phyloP scores from a whole-genome alignment of 2,329 filamentous ascomycete species.

The Aureobasidium sp. region DNA sequence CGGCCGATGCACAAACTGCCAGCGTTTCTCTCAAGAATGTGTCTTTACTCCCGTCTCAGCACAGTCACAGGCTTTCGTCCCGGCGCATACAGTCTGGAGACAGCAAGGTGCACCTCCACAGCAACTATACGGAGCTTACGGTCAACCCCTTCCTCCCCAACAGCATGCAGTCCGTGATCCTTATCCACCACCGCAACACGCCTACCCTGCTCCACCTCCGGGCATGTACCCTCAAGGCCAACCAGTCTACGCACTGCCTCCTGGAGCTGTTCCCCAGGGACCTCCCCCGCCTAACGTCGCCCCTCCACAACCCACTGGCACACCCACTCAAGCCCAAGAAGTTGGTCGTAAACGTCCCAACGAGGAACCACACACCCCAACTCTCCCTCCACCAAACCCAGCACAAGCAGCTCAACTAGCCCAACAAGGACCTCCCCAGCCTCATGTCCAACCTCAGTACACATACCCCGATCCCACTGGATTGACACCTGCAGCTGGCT shows the following conservation, averaged over 20 bases:
- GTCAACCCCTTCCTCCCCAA: constrained; percentile 42
- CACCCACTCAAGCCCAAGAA: constrained; percentile 22
- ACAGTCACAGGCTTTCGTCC: constrained; percentile 67
- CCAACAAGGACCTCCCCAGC: constrained; percentile 11
- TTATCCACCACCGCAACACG: constrained; percentile 22
- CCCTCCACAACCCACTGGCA: constrained; percentile 15
- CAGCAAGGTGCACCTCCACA: constrained; percentile 36
- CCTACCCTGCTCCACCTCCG: constrained; percentile 16
- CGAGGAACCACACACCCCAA: constrained; percentile 46
- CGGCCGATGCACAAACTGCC: constrained; percentile 65
- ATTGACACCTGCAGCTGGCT: constrained; percentile 38
- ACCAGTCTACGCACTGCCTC: constrained; percentile 14
- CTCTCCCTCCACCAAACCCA: constrained; percentile 42
- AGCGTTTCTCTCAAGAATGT: constrained; percentile 68
- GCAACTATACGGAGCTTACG: constrained; percentile 46
- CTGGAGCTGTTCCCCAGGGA: not conserved
- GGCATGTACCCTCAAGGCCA: constrained; percentile 13
- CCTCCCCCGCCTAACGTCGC: not conserved
- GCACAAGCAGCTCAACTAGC: constrained; percentile 36
- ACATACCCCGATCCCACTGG: constrained; percentile 38
- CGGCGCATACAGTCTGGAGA: constrained; percentile 59
- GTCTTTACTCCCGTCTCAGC: constrained; percentile 71
- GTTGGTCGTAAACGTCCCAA: constrained; percentile 41
- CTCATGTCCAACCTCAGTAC: constrained; percentile 28
- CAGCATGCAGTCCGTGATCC: constrained; percentile 24